Evolutionary conservation across 441 rosid genomes (phyloP).

Genomic region (Isatis lusitanica): DNA sequence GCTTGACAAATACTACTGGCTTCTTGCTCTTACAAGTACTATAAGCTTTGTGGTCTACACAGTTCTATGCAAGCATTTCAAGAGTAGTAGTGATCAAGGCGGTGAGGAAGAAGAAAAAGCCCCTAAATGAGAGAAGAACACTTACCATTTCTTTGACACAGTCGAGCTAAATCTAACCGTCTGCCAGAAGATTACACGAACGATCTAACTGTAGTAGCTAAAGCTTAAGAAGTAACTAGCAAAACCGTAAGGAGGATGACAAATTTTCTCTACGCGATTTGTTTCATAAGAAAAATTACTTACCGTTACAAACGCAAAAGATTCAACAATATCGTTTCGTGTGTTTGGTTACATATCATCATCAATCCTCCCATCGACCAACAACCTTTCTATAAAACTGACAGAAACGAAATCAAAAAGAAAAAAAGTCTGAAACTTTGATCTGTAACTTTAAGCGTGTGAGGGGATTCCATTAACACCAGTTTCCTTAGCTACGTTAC

Average conservation of each 20-base stretch:
- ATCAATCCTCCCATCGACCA: not conserved
- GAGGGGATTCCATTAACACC: constrained; percentile 53
- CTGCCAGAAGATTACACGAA: constrained; percentile 3
- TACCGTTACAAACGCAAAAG: constrained; percentile 20
- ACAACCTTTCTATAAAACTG: constrained; percentile 11
- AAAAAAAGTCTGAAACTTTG: constrained; percentile 16
- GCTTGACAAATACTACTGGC: constrained; percentile 81
- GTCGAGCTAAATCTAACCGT: constrained; percentile 4
- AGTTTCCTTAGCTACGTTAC: constrained; percentile 35
- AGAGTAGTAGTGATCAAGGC: constrained; percentile 46
- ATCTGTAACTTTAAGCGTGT: constrained; percentile 44
- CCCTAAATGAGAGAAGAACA: constrained; percentile 18
- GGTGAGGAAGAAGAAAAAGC: constrained; percentile 28
- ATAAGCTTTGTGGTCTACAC: constrained; percentile 59
- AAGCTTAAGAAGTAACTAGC: constrained; percentile 18
- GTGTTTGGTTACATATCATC: constrained; percentile 28
- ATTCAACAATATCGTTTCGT: constrained; percentile 8
- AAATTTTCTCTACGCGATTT: not conserved
- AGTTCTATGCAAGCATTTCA: constrained; percentile 56
- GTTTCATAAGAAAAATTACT: not conserved
- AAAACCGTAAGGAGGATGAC: not conserved
- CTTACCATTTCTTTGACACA: not conserved
- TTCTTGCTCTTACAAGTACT: constrained; percentile 60
- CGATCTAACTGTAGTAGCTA: constrained; percentile 21
- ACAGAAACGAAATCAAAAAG: constrained; percentile 4